Percentiles rank a stretch among this genome's conserved stretches.
These are phyloP conservation scores for Triticum dicoccoides DNA, from an alignment of 176 grass and related monocot genomes.

Conservation along the genomic window DNA sequence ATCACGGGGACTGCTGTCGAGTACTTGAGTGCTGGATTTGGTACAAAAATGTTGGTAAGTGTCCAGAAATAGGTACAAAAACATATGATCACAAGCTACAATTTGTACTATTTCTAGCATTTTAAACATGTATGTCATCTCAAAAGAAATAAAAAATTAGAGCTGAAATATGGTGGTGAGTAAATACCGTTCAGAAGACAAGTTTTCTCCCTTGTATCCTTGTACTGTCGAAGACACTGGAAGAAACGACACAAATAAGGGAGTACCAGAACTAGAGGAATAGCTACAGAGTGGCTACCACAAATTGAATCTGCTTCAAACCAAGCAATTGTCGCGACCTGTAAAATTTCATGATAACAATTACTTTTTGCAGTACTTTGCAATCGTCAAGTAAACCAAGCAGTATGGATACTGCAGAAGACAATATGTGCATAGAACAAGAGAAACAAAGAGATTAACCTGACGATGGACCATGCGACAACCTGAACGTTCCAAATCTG, in stretches of 20 bases:
- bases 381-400: background rate
- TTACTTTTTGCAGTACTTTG: background rate
- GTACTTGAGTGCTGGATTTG: constrained; percentile 86
- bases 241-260: constrained; percentile 94
- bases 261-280: constrained; percentile 90
- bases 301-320: constrained; percentile 99
- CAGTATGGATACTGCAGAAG: background rate
- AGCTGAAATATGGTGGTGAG: constrained; percentile 11
- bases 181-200: constrained; percentile 90
- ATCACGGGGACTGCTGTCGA: constrained; percentile 88
- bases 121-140: constrained; percentile 17
- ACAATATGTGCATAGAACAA: background rate
- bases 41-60: constrained; percentile 14
- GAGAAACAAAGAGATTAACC: constrained; percentile 37
- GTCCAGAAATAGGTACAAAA: background rate
- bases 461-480: constrained; percentile 96
- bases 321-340: constrained; percentile 99
- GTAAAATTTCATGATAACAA: constrained; percentile 14
- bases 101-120: background rate
- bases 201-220: constrained; percentile 90
- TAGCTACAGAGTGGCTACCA: constrained; percentile 91
- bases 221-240: constrained; percentile 94
- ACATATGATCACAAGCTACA: background rate
- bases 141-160: constrained; percentile 5
- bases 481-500: constrained; percentile 95